Percentiles rank a stretch among this genome's conserved stretches.
These are phyloP conservation scores for Platanthera zijinensis DNA, from an alignment of 106 monocot genomes.

Conservation along the genomic window DNA sequence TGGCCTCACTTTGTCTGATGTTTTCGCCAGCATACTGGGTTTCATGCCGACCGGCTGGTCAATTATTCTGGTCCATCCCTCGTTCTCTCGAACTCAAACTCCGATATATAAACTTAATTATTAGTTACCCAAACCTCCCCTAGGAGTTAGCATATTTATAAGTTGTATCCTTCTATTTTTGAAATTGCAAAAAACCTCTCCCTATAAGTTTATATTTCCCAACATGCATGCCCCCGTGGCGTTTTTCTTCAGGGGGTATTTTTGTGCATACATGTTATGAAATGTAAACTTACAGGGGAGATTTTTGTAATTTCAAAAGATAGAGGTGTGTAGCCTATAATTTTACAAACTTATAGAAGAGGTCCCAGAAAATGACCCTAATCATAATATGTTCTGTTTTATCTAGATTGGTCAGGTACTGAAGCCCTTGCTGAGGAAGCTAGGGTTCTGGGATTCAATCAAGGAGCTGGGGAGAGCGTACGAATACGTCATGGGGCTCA, in stretches of 20 bases:
- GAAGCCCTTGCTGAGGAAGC: slow-evolving; percentile 27
- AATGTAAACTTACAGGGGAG: too few relatives aligned
- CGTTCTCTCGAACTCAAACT: too few relatives aligned
- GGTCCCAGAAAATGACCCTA: too few relatives aligned
- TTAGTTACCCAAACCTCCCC: too few relatives aligned
- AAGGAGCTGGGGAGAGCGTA: slow-evolving; percentile 82
- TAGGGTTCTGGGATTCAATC: slow-evolving; percentile 84
- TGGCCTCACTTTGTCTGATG: slow-evolving; percentile 64
- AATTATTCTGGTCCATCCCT: slow-evolving; percentile 56
- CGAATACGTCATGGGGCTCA: slow-evolving; percentile 79
- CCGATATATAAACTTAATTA: background rate
- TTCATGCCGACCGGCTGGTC: slow-evolving; percentile 95
- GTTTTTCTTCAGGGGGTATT: background rate
- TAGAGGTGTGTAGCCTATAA: too few relatives aligned
- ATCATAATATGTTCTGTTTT: too few relatives aligned
- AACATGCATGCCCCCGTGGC: background rate
- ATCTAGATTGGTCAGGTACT: slow-evolving; percentile 65
- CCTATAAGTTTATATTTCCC: background rate
- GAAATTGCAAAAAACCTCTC: background rate
- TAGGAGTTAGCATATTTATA: too few relatives aligned
- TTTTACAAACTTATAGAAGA: too few relatives aligned
- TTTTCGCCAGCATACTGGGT: slow-evolving; percentile 68
- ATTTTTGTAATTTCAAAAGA: too few relatives aligned
- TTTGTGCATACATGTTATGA: too few relatives aligned
- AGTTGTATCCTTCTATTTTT: too few relatives aligned